Percentiles rank a stretch among this genome's conserved stretches.
These are phyloP conservation scores for Leccinum variicolor DNA, from an alignment of 768 basidiomycete species.

Conservation along the genomic window DNA sequence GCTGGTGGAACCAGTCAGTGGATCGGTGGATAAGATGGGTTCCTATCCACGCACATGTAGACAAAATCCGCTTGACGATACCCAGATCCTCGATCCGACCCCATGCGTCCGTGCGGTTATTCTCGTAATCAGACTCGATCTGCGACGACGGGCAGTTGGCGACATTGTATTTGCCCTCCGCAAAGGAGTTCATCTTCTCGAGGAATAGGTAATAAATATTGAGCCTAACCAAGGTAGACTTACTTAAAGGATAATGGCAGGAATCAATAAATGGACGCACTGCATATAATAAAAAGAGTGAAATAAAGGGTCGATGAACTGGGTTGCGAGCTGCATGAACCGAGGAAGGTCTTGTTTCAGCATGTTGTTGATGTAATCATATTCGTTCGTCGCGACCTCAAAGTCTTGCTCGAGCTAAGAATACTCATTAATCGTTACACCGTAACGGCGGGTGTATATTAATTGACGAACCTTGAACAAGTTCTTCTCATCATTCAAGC, in stretches of 20 bases:
- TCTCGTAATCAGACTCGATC: conserved; percentile 75
- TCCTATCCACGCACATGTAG: conserved; percentile 66
- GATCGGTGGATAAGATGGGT: not conserved
- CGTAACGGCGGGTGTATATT: not conserved
- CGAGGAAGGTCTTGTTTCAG: conserved; percentile 90
- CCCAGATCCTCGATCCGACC: conserved; percentile 72
- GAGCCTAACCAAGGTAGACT: conserved; percentile 45
- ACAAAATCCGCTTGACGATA: conserved; percentile 81
- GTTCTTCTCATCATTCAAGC: conserved; percentile 93
- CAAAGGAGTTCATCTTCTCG: conserved; percentile 89
- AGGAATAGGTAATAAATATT: conserved; percentile 93
- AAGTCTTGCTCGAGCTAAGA: conserved; percentile 91
- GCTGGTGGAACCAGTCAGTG: conserved; percentile 39
- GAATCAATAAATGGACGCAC: conserved; percentile 46
- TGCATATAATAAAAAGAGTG: conserved; percentile 99
- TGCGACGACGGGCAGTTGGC: conserved; percentile 61
- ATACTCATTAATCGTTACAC: not conserved
- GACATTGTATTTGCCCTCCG: conserved; percentile 74
- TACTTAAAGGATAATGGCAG: not conserved
- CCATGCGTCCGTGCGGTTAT: conserved; percentile 79
- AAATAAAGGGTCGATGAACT: conserved; percentile 97
- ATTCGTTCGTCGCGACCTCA: conserved; percentile 87
- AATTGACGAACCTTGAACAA: conserved; percentile 73
- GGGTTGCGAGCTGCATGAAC: conserved; percentile 85
- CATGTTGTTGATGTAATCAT: conserved; percentile 86